phyloP scores from a whole-genome alignment of 73 alveolate species.

The Paramecium primaurelia region DNA sequence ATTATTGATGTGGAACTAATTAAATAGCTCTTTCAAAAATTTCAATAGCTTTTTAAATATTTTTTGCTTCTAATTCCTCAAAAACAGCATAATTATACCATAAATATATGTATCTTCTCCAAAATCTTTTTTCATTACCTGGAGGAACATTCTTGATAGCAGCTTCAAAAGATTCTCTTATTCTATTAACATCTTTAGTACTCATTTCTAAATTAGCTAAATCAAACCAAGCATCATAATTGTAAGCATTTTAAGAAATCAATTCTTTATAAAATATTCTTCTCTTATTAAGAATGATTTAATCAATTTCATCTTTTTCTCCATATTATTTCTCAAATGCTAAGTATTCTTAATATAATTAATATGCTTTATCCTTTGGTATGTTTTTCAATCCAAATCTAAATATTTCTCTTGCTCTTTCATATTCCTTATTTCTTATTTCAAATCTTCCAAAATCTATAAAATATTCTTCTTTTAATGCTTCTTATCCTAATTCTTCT shows the following conservation, averaged over 20 bases:
- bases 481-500: constrained; percentile 91
- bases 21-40: constrained; percentile 79
- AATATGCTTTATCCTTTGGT: constrained; percentile 75
- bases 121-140: constrained; percentile 55
- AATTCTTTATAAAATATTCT: constrained; percentile 70
- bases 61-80: constrained; percentile 85
- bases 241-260: constrained; percentile 33
- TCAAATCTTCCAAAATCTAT: constrained; percentile 93
- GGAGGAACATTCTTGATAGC: constrained; percentile 59
- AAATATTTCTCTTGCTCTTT: constrained; percentile 93
- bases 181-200: constrained; percentile 46
- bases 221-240: constrained; percentile 68
- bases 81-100: constrained; percentile 96
- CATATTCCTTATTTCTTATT: constrained; percentile 88
- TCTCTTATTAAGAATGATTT: constrained; percentile 88
- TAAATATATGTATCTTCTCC: constrained; percentile 59
- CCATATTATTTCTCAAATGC: constrained; percentile 98
- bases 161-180: constrained; percentile 56
- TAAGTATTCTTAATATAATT: constrained; percentile 86
- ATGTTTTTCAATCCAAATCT: constrained; percentile 90
- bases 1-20: constrained; percentile 86
- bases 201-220: constrained; percentile 53
- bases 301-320: constrained; percentile 94
- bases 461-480: constrained; percentile 90
- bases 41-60: constrained; percentile 70